Base-by-base conservation (phyloP, 169 alveolate species). In the Plasmodium yoelii region DNA sequence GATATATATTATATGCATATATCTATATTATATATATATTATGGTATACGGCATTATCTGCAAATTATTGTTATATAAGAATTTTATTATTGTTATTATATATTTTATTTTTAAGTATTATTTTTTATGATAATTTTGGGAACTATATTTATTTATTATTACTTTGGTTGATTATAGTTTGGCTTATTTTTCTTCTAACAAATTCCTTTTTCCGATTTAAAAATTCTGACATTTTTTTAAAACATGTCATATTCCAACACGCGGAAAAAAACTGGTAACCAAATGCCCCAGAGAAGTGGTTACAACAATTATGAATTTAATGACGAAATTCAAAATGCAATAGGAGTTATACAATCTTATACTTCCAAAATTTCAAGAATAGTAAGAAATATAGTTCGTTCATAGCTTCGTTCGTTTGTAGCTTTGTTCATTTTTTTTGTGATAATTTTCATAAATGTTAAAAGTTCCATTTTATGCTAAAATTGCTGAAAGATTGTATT, bases 221-320 rank as follows among this genome's bases (percentile, higher is more conserved):
- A 34, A 34, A 3, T 34, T 34, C 7, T 34, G 4, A 34, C 42
- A 34, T 34, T 34, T 34, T 28, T 34, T 34, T 34, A 51, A 67
- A 80, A 80, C 63, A 80, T 80, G 90, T 80, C 90, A 67, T 80
- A 80, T 80, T 80, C 90, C 13, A 75, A 39, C 12, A 80, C 53
- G 56, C 65, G 55, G 70, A 80, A 53, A 12, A 72, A 67, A 26
- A 65, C 15, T 47, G 68, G 68, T 55, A 80, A 51, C 26, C 22
- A 47, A 46, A 24, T n/a, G 9, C 57, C 6, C 42, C n/a, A 51
- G 18, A 51, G 68, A 46, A 67, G 68, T n/a, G 55, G 39, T 67
- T 71, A 22, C 39, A 24, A 28, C 42, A 56, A 34, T 60, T 67
- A 15, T 67, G 84, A 80, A 67, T 67, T 80, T 67, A 53, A 70